phyloP scores from a whole-genome alignment of 1,284 basidiomycete species.

The Fomitopsis palustris region DNA sequence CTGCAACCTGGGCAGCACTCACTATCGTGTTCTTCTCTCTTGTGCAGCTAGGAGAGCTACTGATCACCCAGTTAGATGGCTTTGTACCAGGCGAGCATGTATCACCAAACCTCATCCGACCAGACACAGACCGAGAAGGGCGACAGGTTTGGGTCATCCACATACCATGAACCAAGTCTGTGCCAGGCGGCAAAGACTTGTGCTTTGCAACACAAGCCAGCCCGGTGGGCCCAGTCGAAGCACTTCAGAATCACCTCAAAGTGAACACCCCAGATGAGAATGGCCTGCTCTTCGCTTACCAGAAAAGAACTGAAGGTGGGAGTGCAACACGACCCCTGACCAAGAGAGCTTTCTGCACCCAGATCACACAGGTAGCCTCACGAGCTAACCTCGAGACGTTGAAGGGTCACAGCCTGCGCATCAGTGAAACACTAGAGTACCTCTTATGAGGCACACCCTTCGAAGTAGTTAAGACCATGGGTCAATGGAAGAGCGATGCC shows the following conservation, averaged over 20 bases:
- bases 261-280: not conserved
- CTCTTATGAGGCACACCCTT: slow-evolving; percentile 33
- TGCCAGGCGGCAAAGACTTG: slow-evolving; percentile 3
- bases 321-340: slow-evolving; percentile 2
- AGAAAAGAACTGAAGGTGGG: not conserved
- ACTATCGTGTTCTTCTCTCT: not conserved
- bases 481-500: slow-evolving; percentile 31
- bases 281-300: slow-evolving; percentile 3
- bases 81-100: not conserved
- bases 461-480: slow-evolving; percentile 31
- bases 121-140: not conserved
- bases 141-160: not conserved
- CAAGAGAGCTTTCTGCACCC: not conserved
- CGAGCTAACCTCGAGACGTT: not conserved
- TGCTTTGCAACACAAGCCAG: slow-evolving; percentile 2
- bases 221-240: not conserved
- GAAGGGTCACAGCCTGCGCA: slow-evolving; percentile 35
- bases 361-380: not conserved
- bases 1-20: slow-evolving; percentile 3
- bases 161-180: slow-evolving; percentile 1
- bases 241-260: slow-evolving; percentile 2
- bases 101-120: not conserved
- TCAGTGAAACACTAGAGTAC: slow-evolving; percentile 35
- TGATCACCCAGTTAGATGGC: not conserved
- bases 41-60: slow-evolving; percentile 4